These are phyloP conservation scores for Choanephora cucurbitarum DNA, from an alignment of 371 early-diverging fungal genomes.

Conservation along the genomic window DNA sequence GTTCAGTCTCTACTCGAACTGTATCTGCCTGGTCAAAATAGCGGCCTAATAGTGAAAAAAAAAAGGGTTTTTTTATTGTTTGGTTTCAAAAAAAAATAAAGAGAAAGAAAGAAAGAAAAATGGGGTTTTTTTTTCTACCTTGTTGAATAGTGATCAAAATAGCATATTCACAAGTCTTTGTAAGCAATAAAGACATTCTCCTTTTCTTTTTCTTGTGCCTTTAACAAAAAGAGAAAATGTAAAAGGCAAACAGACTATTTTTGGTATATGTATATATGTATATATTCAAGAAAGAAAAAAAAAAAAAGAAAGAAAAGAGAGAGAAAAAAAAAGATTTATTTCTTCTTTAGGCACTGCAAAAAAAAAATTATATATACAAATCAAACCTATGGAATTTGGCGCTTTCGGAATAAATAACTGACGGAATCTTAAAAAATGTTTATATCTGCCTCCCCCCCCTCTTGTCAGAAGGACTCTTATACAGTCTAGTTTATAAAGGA, in stretches of 20 bases:
- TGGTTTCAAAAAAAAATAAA: too few species aligned
- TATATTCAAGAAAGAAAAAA: constrained; percentile 6
- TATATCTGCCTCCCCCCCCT: too few species aligned
- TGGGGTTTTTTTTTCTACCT: constrained; percentile 35
- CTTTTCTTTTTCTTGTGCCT: not conserved
- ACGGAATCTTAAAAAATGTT: too few species aligned
- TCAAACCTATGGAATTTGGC: too few species aligned
- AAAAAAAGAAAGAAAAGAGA: not conserved
- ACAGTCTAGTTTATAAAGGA: too few species aligned
- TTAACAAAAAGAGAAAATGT: too few species aligned
- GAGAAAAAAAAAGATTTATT: constrained; percentile 7
- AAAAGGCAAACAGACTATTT: too few species aligned
- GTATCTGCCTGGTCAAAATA: constrained; percentile 28
- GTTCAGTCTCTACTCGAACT: constrained; percentile 36
- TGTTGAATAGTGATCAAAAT: constrained; percentile 46
- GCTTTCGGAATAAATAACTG: too few species aligned
- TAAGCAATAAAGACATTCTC: constrained; percentile 46
- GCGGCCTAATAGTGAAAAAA: constrained; percentile 28
- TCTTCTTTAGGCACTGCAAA: not conserved
- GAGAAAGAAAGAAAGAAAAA: too few species aligned
- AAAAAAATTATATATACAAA: too few species aligned
- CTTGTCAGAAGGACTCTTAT: too few species aligned
- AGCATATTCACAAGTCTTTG: constrained; percentile 54
- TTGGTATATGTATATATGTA: too few species aligned
- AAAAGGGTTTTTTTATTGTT: constrained; percentile 3